phyloP scores from a whole-genome alignment of 176 grass and related monocot genomes.

The Elaeis guineensis region DNA sequence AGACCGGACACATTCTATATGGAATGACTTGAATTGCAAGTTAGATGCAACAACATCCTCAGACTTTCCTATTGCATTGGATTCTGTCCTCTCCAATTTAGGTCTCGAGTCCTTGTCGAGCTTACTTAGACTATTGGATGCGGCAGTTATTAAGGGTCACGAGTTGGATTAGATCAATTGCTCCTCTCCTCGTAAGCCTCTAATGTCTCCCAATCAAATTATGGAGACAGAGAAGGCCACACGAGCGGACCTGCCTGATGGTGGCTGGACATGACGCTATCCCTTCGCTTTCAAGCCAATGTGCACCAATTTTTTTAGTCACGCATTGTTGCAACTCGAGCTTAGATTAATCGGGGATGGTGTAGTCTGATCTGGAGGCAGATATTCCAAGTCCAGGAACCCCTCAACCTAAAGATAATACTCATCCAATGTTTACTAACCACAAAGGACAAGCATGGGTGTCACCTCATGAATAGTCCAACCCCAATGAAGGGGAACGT shows the following conservation, averaged over 20 bases:
- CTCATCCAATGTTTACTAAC: neutral
- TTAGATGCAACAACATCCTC: no score
- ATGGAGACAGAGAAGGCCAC: neutral
- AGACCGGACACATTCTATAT: no score
- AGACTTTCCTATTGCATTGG: no score
- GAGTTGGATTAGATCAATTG: no score
- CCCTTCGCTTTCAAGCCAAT: slow-evolving; percentile 1
- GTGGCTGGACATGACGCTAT: neutral
- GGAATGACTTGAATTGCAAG: no score
- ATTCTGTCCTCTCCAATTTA: no score
- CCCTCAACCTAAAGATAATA: neutral
- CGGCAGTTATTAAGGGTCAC: no score
- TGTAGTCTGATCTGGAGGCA: slow-evolving; percentile 9
- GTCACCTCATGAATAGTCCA: neutral
- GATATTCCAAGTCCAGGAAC: slow-evolving; percentile 6
- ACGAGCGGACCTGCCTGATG: neutral
- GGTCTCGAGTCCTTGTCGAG: no score
- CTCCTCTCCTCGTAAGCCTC: no score
- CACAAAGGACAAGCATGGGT: neutral
- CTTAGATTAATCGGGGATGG: neutral
- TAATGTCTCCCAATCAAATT: neutral
- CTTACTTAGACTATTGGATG: no score
- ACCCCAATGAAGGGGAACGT: no score
- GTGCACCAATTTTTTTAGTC: neutral
- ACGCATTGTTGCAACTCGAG: neutral